A percentile compares a stretch with the other conserved stretches of the same genome.
Evolutionary conservation across 352 stramenopile species (phyloP).

Genomic region (Globisporangium echinulatum): DNA sequence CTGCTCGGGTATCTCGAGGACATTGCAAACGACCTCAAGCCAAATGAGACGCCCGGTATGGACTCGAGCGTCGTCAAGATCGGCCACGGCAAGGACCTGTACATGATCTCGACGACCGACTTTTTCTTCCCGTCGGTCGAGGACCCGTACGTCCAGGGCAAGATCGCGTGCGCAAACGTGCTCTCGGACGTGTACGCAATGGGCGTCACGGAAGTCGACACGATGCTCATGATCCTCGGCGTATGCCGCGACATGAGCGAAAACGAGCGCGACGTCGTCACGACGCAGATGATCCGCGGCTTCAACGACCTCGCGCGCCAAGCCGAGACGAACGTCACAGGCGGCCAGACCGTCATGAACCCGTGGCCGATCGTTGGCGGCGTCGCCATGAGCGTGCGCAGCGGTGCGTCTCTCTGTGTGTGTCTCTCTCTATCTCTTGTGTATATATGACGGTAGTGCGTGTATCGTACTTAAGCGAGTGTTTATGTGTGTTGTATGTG

Average conservation of each 20-base stretch:
- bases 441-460: not conserved
- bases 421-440: conserved; percentile 1
- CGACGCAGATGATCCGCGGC: conserved; percentile 90
- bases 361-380: conserved; percentile 94
- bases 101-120: conserved; percentile 91
- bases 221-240: conserved; percentile 93
- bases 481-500: no score
- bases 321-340: conserved; percentile 89
- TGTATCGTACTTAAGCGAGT: no score
- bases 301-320: conserved; percentile 89
- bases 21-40: conserved; percentile 86
- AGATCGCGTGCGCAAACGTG: conserved; percentile 94
- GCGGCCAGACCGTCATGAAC: conserved; percentile 95
- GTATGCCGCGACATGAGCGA: conserved; percentile 91
- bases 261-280: conserved; percentile 89
- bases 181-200: conserved; percentile 94
- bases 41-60: conserved; percentile 88
- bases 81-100: conserved; percentile 72
- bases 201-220: conserved; percentile 92
- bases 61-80: conserved; percentile 90
- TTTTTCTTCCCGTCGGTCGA: conserved; percentile 96
- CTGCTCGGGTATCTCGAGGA: conserved; percentile 89
- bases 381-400: conserved; percentile 86
- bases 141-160: conserved; percentile 89
- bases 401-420: conserved; percentile 23